phyloP scores from a whole-genome alignment of 768 basidiomycete genomes.

The Termitomyces sp. region DNA sequence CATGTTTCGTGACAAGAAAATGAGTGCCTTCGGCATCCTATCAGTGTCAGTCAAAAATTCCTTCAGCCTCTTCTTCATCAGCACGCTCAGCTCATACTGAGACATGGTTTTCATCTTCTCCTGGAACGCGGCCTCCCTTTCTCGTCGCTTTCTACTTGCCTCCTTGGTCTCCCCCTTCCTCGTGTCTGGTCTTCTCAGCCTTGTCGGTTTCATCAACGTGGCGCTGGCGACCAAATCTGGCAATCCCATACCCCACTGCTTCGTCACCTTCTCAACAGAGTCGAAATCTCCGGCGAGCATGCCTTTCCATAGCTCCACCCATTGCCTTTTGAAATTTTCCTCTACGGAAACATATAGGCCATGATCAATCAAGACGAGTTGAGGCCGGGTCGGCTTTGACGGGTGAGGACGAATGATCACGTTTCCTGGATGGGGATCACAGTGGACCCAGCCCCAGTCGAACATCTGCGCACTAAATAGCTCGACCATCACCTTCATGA shows the following conservation, averaged over 20 bases:
- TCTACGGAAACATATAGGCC: constrained; percentile 79
- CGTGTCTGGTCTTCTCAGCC: constrained; percentile 25
- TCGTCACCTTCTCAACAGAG: constrained; percentile 45
- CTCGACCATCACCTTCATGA: constrained; percentile 86
- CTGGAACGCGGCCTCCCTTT: constrained; percentile 15
- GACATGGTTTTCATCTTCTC: constrained; percentile 33
- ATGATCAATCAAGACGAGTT: constrained; percentile 87
- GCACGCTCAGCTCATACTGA: constrained; percentile 64
- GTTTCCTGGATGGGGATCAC: constrained; percentile 75
- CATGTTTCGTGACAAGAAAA: constrained; percentile 77
- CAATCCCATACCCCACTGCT: constrained; percentile 61
- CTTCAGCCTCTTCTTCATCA: constrained; percentile 63
- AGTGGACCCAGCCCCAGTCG: constrained; percentile 87
- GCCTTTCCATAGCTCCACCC: constrained; percentile 72
- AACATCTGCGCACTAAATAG: constrained; percentile 90
- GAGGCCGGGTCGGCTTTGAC: constrained; percentile 35
- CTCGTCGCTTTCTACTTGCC: constrained; percentile 9
- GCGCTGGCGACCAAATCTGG: constrained; percentile 74
- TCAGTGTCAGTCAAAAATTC: constrained; percentile 70
- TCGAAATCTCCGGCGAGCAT: constrained; percentile 53
- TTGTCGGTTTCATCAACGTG: constrained; percentile 60
- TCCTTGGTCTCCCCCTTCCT: constrained; percentile 19
- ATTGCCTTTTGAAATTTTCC: constrained; percentile 66
- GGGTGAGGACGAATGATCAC: constrained; percentile 66
- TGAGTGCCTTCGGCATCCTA: constrained; percentile 69